Base-by-base conservation (phyloP, 139 green algal genomes). In the Limnomonas spitsbergensis region DNA sequence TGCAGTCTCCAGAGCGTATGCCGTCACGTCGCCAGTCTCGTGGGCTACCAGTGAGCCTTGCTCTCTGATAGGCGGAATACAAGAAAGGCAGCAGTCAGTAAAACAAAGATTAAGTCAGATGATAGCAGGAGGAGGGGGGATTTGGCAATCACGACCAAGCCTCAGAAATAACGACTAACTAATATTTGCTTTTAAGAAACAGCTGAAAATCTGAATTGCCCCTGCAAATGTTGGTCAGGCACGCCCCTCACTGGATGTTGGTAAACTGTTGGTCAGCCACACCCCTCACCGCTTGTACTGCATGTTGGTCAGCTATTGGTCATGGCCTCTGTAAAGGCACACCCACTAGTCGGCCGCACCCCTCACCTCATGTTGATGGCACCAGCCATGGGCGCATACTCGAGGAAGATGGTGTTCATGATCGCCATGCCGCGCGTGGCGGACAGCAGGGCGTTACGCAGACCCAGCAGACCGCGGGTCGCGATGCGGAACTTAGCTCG, bases 371-470 rank as follows among this genome's bases (percentile, higher is more conserved):
- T 70, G n/a, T 38, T 34, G 29, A 70, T 70, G 4, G 9, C 56
- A 38, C 56, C 56, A 7, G 56, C 56, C 9, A 78, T 68, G 38
- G 78, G 69, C 20, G 52, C 78, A 53, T 72, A 81, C 74, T 86
- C 82, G 14, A 83, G 53, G 81, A 99, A 95, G 69, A 94, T 89
- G 24, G 96, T 98, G 92, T 98, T 98, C 67, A 99, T 85, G 76
- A 98, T 85, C 37, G 91, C 95, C 53, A 94, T 96, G 76, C 96
- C 96, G 53, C 94, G 92, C 7, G 95, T 99, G 35, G 94, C 94
- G 1, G 96, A 98, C 24, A 99, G 91, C 83, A 99, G 89, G n/a
- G 91, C 86, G 83, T 97, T 98, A 38, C 92, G 86, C 35, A 99
- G 80, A 32, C 96, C 96, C 68, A 98, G 88, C 79, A 98, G 88